These are phyloP conservation scores for Fusarium mangiferae DNA, from an alignment of 2,329 filamentous ascomycete species.

Conservation along the genomic window DNA sequence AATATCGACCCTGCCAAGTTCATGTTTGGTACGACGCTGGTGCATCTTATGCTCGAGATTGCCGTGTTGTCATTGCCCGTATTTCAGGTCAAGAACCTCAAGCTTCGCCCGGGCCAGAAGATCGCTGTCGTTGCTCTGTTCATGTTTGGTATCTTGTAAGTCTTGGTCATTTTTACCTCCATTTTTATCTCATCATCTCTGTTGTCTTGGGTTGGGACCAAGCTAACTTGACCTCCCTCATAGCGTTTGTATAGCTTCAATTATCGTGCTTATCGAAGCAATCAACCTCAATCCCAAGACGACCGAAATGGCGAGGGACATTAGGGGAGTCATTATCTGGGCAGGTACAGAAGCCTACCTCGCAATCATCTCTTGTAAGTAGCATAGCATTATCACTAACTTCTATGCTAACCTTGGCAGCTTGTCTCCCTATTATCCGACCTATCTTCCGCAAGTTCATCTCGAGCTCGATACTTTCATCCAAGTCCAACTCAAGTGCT, in stretches of 20 bases:
- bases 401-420: slow-evolving; percentile 1
- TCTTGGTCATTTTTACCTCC: not conserved
- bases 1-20: slow-evolving; percentile 27
- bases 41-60: slow-evolving; percentile 27
- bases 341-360: slow-evolving; percentile 22
- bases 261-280: slow-evolving; percentile 26
- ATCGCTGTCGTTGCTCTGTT: slow-evolving; percentile 30
- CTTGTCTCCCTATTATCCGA: slow-evolving; percentile 26
- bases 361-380: slow-evolving; percentile 33
- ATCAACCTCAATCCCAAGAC: slow-evolving; percentile 19
- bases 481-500: slow-evolving; percentile 18
- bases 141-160: slow-evolving; percentile 36
- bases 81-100: slow-evolving; percentile 28
- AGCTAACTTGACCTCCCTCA: not conserved
- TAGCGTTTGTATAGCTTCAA: slow-evolving; percentile 22
- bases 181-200: too few relatives aligned
- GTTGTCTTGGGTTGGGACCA: not conserved
- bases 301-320: slow-evolving; percentile 26
- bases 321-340: slow-evolving; percentile 30
- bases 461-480: slow-evolving; percentile 10
- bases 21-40: slow-evolving; percentile 32
- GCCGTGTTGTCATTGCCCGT: slow-evolving; percentile 27
- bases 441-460: slow-evolving; percentile 22
- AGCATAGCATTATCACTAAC: not conserved
- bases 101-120: slow-evolving; percentile 25